Evolutionary conservation across 148 eudicot species (phyloP).

Genomic region (Drosera capensis): DNA sequence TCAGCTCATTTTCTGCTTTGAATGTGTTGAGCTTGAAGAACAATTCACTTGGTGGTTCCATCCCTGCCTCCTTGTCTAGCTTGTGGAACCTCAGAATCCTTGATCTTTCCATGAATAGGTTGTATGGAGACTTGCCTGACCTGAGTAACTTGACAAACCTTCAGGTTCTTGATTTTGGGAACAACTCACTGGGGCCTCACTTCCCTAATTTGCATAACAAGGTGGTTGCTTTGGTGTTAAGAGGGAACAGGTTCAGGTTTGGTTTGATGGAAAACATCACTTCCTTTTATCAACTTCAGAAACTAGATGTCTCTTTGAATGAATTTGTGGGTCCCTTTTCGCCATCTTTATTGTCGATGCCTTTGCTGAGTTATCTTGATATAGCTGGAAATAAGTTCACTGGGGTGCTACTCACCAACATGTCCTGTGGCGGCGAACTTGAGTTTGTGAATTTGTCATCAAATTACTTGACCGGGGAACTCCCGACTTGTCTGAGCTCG

Average conservation of each 20-base stretch:
- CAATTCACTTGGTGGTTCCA: slow-evolving; percentile 45
- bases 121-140: slow-evolving; percentile 46
- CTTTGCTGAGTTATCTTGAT: slow-evolving; percentile 31
- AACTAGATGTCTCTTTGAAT: slow-evolving; percentile 44
- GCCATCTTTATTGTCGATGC: slow-evolving; percentile 26
- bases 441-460: slow-evolving; percentile 35
- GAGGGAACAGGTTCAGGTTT: slow-evolving; percentile 38
- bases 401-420: slow-evolving; percentile 28
- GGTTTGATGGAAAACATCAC: slow-evolving; percentile 22
- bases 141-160: slow-evolving; percentile 42
- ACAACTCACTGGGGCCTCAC: slow-evolving; percentile 60
- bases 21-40: slow-evolving; percentile 55
- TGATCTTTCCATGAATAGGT: slow-evolving; percentile 33
- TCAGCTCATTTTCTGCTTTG: slow-evolving; percentile 23
- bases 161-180: slow-evolving; percentile 53
- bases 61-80: slow-evolving; percentile 35
- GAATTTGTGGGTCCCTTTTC: slow-evolving; percentile 25
- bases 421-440: slow-evolving; percentile 28
- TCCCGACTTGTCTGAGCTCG: slow-evolving; percentile 38
- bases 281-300: slow-evolving; percentile 31
- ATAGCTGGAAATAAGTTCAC: slow-evolving; percentile 38
- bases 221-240: slow-evolving; percentile 39
- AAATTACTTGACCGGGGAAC: slow-evolving; percentile 43
- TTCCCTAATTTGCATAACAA: slow-evolving; percentile 44
- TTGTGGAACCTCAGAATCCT: slow-evolving; percentile 32